Evolutionary conservation across 2,329 filamentous ascomycete species (phyloP).

Genomic region (Helotiales sp.): DNA sequence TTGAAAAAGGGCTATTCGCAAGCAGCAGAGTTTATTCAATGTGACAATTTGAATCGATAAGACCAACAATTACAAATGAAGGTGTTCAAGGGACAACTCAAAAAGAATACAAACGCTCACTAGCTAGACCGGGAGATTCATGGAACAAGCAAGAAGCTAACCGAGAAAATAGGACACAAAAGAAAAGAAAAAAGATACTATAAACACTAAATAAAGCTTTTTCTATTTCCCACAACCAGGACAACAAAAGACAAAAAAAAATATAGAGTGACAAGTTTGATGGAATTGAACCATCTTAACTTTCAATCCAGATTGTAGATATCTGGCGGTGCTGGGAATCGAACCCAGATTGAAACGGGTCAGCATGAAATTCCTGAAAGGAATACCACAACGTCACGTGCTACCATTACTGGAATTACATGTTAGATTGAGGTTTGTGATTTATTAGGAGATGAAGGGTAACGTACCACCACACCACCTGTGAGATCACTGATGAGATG

Average conservation of each 20-base stretch:
- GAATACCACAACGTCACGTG: constrained; percentile 43
- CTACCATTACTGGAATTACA: constrained; percentile 39
- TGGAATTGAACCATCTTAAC: constrained; percentile 37
- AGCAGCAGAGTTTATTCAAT: too few species aligned
- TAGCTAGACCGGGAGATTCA: too few species aligned
- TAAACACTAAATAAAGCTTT: too few species aligned
- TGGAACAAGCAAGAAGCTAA: not conserved
- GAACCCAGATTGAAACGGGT: constrained; percentile 45
- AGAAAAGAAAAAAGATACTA: not conserved
- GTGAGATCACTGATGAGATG: constrained; percentile 10
- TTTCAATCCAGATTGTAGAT: constrained; percentile 35
- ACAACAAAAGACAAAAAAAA: constrained; percentile 27
- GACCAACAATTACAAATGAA: too few species aligned
- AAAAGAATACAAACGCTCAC: too few species aligned
- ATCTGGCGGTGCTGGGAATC: constrained; percentile 44
- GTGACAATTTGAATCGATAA: too few species aligned
- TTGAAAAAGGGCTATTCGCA: not conserved
- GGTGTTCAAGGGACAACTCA: too few species aligned
- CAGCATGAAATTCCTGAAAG: constrained; percentile 29
- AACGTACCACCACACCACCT: constrained; percentile 33
- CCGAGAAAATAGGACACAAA: not conserved
- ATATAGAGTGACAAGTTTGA: constrained; percentile 30
- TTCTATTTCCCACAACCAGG: not conserved
- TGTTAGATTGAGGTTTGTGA: constrained; percentile 10
- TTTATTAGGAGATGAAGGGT: constrained; percentile 1